Conservation (phyloP, 2,329 filamentous ascomycete species). For the Xylariaceae sp. region DNA sequence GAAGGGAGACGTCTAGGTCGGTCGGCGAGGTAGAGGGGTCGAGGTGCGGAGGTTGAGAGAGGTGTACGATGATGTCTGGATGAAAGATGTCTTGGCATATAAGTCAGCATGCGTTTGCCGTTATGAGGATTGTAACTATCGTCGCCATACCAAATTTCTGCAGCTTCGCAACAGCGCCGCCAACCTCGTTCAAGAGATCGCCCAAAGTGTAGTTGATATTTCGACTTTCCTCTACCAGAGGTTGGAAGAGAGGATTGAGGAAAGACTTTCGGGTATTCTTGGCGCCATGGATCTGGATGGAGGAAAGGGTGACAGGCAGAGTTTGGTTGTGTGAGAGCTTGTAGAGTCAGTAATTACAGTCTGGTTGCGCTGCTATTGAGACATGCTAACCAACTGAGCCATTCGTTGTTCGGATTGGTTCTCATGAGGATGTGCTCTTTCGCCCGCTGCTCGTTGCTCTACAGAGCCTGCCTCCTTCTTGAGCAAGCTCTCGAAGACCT, state of each 20-base stretch:
- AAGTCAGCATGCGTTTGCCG: constrained; percentile 16
- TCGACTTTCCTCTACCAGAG: constrained; percentile 73
- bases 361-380: constrained; percentile 8
- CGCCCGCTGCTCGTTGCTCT: constrained; percentile 38
- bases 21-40: constrained; percentile 74
- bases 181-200: constrained; percentile 66
- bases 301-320: constrained; percentile 85
- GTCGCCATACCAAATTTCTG: constrained; percentile 72
- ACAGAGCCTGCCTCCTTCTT: constrained; percentile 39
- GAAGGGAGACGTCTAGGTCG: constrained; percentile 82
- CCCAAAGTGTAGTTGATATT: constrained; percentile 76
- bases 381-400: constrained; percentile 64
- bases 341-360: constrained; percentile 14
- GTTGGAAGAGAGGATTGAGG: constrained; percentile 80
- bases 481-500: constrained; percentile 43
- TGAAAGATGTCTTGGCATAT: constrained; percentile 77
- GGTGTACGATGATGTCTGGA: constrained; percentile 79
- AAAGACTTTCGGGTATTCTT: constrained; percentile 84
- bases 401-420: constrained; percentile 67
- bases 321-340: constrained; percentile 83
- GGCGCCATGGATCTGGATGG: constrained; percentile 83
- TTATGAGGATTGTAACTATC: neutral
- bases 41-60: constrained; percentile 75
- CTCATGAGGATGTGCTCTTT: constrained; percentile 41
- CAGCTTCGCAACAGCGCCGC: constrained; percentile 60